Conservation (phyloP, 768 basidiomycete species). For the Obba rivulosa region DNA sequence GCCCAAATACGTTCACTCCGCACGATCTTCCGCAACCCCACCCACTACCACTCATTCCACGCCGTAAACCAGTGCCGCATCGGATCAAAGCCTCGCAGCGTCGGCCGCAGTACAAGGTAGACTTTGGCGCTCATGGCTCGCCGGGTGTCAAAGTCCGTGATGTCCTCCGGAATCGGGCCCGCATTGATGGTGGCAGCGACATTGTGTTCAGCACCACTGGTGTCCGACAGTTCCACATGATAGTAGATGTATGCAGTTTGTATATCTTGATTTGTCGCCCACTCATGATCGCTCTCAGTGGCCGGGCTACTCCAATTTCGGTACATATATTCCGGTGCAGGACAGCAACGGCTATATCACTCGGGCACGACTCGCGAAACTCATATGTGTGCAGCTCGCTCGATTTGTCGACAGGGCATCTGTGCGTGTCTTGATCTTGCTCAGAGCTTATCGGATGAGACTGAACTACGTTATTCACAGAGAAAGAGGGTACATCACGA, state of each 20-base stretch:
- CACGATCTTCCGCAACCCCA: not conserved
- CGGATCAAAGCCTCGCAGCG: not conserved
- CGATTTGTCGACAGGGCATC: constrained; percentile 3
- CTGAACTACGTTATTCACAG: not conserved
- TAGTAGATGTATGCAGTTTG: constrained; percentile 9
- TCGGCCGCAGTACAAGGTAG: not conserved
- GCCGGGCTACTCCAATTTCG: constrained; percentile 15
- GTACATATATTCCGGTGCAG: constrained; percentile 13
- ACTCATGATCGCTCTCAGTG: constrained; percentile 7
- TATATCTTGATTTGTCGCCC: not conserved
- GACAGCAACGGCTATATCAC: constrained; percentile 9
- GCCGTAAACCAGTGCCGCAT: constrained; percentile 9
- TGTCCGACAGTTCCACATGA: constrained; percentile 11
- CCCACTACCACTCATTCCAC: not conserved
- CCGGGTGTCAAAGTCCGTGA: constrained; percentile 9
- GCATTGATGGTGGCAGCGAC: constrained; percentile 5
- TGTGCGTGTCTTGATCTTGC: constrained; percentile 4
- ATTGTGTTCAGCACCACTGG: constrained; percentile 8
- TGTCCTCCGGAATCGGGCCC: constrained; percentile 1
- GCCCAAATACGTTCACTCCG: not conserved
- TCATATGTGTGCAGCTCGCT: constrained; percentile 5
- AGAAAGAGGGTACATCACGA: constrained; percentile 2
- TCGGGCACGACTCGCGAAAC: constrained; percentile 8
- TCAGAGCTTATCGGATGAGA: too few species aligned
- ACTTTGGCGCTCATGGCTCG: constrained; percentile 5